A percentile compares a stretch with the other conserved stretches of the same genome.
phyloP scores from a whole-genome alignment of 2,329 filamentous ascomycete species.

The Chaetoscypha palmicola region DNA sequence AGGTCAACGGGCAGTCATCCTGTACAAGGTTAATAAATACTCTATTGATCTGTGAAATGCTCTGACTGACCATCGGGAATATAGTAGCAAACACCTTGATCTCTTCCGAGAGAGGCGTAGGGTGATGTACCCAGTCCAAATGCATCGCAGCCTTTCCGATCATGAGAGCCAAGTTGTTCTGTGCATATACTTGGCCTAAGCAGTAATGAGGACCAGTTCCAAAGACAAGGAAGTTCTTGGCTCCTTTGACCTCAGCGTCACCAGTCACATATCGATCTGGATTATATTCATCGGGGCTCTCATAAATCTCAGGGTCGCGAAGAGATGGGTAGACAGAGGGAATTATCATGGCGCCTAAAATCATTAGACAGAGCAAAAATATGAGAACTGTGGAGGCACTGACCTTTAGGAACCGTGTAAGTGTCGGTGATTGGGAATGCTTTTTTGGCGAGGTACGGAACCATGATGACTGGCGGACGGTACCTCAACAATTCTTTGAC shows the following conservation, averaged over 20 bases:
- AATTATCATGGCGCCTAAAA: conserved; percentile 79
- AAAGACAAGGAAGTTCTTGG: conserved; percentile 96
- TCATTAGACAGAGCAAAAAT: too few relatives aligned
- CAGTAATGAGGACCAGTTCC: conserved; percentile 96
- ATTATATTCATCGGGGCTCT: conserved; percentile 80
- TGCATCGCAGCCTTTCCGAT: conserved; percentile 82
- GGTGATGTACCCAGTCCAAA: conserved; percentile 83
- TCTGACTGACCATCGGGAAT: conserved; percentile 75
- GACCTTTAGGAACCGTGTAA: conserved; percentile 88
- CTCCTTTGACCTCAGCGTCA: conserved; percentile 68
- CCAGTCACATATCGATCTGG: conserved; percentile 89
- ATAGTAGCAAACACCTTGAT: conserved; percentile 99
- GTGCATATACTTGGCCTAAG: conserved; percentile 85
- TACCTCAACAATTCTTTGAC: conserved; percentile 89
- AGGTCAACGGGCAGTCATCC: conserved; percentile 79
- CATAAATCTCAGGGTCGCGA: conserved; percentile 87
- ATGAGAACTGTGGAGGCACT: conserved; percentile 25
- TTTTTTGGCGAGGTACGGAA: conserved; percentile 92
- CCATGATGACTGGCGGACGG: conserved; percentile 94
- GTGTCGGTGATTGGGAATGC: conserved; percentile 79
- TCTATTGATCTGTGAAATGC: conserved; percentile 3
- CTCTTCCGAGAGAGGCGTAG: conserved; percentile 78
- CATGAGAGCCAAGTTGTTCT: conserved; percentile 81
- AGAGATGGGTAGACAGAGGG: conserved; percentile 86
- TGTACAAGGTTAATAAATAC: conserved; percentile 34